Conservation (phyloP, 164 flowering plant genomes). For the Annona cherimola region DNA sequence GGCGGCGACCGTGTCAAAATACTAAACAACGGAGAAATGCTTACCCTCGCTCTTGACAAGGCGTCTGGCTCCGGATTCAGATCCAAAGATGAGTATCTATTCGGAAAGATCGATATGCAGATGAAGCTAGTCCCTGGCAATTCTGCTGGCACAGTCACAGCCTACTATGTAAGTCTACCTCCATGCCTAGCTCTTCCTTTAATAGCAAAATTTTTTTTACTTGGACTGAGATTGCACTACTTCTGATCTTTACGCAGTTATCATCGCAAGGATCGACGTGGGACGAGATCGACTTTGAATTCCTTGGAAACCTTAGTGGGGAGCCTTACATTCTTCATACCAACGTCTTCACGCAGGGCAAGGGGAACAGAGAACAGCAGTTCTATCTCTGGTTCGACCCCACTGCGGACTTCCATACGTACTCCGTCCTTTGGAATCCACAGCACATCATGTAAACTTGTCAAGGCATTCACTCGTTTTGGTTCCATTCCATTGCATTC, state of each 20-base stretch:
- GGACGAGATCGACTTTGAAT: conserved; percentile 25
- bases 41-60: conserved; percentile 16
- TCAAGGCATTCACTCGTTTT: neutral
- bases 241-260: conserved; percentile 10
- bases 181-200: too few relatives aligned
- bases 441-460: conserved; percentile 15
- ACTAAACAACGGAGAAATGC: conserved; percentile 22
- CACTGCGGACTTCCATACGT: conserved; percentile 21
- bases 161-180: conserved; percentile 18
- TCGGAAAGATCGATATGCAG: conserved; percentile 17
- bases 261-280: conserved; percentile 14
- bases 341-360: conserved; percentile 23
- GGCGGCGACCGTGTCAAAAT: conserved; percentile 22
- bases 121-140: conserved; percentile 22
- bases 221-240: neutral
- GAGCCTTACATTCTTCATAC: conserved; percentile 26
- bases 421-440: conserved; percentile 25
- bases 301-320: conserved; percentile 21
- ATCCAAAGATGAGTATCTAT: conserved; percentile 20
- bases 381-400: conserved; percentile 28
- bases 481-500: neutral
- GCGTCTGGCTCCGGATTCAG: conserved; percentile 18
- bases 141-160: conserved; percentile 24
- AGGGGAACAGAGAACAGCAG: conserved; percentile 25
- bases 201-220: neutral